Base-by-base conservation (phyloP, 805 yeast species). In the Geotrichum ghanense region DNA sequence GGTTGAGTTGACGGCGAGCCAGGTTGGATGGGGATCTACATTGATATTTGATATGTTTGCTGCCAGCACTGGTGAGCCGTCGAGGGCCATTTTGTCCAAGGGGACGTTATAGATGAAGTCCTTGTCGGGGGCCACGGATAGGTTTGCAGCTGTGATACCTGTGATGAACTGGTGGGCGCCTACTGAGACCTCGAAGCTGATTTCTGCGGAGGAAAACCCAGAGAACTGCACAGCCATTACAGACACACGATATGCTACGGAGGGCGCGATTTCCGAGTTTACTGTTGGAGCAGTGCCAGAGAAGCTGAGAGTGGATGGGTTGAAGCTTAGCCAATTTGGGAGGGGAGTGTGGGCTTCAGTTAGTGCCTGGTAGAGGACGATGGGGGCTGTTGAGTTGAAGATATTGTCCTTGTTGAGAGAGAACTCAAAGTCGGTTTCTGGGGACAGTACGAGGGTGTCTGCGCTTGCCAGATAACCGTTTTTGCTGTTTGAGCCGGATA, bases 141-240 rank as follows among this genome's bases (percentile, higher is more conserved):
- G 69, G 23, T 77, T 64, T 1, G 77, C 71, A 43, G 73, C 72
- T 49, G 83, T 75, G 34, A 78, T 59, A 20, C 79, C 69, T 1
- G 92, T 81, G 34, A 87, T 73, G 51, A 92, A 71, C 51, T 76
- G 81, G 61, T 92, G 96, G 7, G 94, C 95, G 39, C 98, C 98
- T 31, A 90, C 82, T 22, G 82, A 68, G 31, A 92, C 67, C 50
- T 76, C 71, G 66, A 92, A 92, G 24, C 74, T 65, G 2, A 83
- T 80, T 52, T 72, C 78, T 2, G 79, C 80, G 16, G 84, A 88
- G 1, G 92, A 68, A 59, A 62, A 88, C 1, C 94, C 95, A 22
- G 64, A 63, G 56, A 78, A 76, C 57, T 88, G 95, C 1, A 95
- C 70, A 1, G 89, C 96, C 48, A 88, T 78, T 54, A 89, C 73